These are phyloP conservation scores for Seminavis robusta DNA, from an alignment of 108 stramenopile species.

Conservation along the genomic window DNA sequence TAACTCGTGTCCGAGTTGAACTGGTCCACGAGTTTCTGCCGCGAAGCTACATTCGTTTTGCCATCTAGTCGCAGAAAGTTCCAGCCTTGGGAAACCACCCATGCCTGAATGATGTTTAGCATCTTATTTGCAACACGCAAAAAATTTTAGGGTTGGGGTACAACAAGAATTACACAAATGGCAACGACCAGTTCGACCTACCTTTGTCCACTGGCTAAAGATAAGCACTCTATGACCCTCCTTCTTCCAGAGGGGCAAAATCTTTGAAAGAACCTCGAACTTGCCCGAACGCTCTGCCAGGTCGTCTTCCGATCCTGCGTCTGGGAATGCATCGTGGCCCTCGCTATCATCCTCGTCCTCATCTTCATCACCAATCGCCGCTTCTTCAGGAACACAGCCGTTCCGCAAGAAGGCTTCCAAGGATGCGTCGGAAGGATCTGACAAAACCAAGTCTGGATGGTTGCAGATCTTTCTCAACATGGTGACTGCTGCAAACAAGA, in stretches of 20 bases:
- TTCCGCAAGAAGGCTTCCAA: slow-evolving; percentile 30
- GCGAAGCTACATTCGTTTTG: slow-evolving; percentile 82
- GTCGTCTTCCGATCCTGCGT: slow-evolving; percentile 41
- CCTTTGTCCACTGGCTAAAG: slow-evolving; percentile 94
- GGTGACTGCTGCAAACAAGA: slow-evolving; percentile 82
- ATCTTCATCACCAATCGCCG: slow-evolving; percentile 18
- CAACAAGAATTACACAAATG: too few relatives aligned
- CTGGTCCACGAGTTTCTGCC: slow-evolving; percentile 86
- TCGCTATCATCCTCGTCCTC: slow-evolving; percentile 43
- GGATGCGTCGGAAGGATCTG: slow-evolving; percentile 39
- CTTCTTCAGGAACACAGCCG: slow-evolving; percentile 22
- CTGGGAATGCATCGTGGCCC: slow-evolving; percentile 34
- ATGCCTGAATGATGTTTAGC: slow-evolving; percentile 90
- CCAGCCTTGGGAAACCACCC: slow-evolving; percentile 66
- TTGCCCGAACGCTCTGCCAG: slow-evolving; percentile 87
- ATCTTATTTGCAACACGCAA: too few relatives aligned
- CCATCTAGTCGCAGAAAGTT: slow-evolving; percentile 93
- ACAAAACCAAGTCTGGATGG: slow-evolving; percentile 89
- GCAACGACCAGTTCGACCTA: too few relatives aligned
- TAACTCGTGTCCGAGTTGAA: slow-evolving; percentile 86
- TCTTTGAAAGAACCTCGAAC: slow-evolving; percentile 87
- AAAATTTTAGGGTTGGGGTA: too few relatives aligned
- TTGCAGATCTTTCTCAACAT: slow-evolving; percentile 95
- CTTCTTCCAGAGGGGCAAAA: slow-evolving; percentile 89
- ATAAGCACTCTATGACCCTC: slow-evolving; percentile 95